Evolutionary conservation across 495 filamentous ascomycete genomes (phyloP).

Genomic region (Xylaria curta): DNA sequence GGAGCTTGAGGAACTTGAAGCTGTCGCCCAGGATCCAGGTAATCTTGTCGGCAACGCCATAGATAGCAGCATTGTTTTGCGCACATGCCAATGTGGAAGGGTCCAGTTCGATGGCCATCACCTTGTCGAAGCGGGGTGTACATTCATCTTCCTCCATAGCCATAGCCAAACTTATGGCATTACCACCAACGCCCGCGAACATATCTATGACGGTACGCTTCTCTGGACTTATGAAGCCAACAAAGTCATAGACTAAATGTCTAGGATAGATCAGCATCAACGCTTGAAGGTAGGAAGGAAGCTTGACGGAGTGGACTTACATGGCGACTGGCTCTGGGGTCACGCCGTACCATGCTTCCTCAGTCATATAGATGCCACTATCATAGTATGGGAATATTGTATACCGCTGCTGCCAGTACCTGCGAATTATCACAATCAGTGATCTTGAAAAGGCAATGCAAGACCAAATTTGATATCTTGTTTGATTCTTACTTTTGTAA

Average conservation of each 20-base stretch:
- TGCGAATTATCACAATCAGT: constrained; percentile 39
- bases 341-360: constrained; percentile 94
- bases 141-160: constrained; percentile 51
- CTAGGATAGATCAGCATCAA: constrained; percentile 48
- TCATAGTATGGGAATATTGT: constrained; percentile 83
- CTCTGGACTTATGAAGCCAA: constrained; percentile 44
- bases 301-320: constrained; percentile 52
- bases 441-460: neutral
- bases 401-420: constrained; percentile 89
- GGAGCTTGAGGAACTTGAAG: constrained; percentile 59
- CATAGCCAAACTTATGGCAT: constrained; percentile 90
- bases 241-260: constrained; percentile 78
- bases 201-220: constrained; percentile 76
- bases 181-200: constrained; percentile 91
- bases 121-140: constrained; percentile 67
- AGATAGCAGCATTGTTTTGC: constrained; percentile 88
- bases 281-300: neutral
- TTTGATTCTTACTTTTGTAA: constrained; percentile 69
- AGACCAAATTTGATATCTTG: neutral
- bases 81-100: constrained; percentile 79
- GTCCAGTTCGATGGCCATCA: constrained; percentile 90
- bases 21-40: constrained; percentile 85
- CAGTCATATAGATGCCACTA: constrained; percentile 86
- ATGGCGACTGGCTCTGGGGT: constrained; percentile 89
- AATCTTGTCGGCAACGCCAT: constrained; percentile 81